Conservation (phyloP, 192 early-diverging fungal genomes). For the Mortierella hygrophila region DNA sequence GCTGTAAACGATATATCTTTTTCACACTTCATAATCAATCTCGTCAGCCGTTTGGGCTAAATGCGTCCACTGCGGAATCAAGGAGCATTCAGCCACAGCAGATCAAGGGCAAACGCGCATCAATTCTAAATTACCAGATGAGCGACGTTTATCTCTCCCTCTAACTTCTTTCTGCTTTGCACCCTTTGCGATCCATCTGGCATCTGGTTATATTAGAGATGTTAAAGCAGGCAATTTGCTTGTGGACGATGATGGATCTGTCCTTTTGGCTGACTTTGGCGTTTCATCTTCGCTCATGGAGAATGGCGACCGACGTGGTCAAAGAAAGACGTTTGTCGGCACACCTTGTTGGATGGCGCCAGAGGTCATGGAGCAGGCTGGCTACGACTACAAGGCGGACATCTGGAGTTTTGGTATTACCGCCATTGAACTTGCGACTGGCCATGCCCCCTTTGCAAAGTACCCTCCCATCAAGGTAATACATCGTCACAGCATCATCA, state of each 20-base stretch:
- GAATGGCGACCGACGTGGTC: constrained; percentile 68
- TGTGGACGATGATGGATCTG: constrained; percentile 75
- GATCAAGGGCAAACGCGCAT: neutral
- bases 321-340: constrained; percentile 80
- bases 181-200: neutral
- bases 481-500: neutral
- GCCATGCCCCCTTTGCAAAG: constrained; percentile 91
- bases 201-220: constrained; percentile 54
- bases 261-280: constrained; percentile 77
- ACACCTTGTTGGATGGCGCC: constrained; percentile 82
- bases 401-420: constrained; percentile 96
- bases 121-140: neutral
- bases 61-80: constrained; percentile 1
- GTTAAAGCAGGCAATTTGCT: constrained; percentile 82
- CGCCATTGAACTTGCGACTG: constrained; percentile 86
- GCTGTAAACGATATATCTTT: neutral
- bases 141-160: neutral
- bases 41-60: neutral
- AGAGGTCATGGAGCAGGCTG: constrained; percentile 92
- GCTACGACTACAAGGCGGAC: constrained; percentile 91
- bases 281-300: constrained; percentile 77
- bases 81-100: neutral
- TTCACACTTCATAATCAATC: neutral
- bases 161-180: neutral
- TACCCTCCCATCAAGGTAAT: constrained; percentile 86